Conservation (phyloP, 306 rosid species). For the Mimosa bimucronata region DNA sequence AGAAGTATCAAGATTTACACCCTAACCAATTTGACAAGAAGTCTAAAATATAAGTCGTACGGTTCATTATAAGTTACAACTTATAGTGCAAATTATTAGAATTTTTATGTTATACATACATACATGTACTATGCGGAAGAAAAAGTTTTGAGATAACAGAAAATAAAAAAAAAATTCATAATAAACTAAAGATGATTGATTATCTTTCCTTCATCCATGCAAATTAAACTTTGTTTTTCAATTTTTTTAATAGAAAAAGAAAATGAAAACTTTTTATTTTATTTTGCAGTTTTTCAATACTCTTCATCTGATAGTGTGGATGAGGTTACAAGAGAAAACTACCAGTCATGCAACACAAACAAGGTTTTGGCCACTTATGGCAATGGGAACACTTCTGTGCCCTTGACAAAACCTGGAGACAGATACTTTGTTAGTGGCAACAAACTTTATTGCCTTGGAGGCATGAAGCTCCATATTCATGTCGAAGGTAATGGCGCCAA, state of each 20-base stretch:
- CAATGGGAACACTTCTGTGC: conserved; percentile 73
- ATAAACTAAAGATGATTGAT: not conserved
- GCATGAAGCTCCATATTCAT: conserved; percentile 71
- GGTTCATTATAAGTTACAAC: too few species aligned
- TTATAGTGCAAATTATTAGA: too few species aligned
- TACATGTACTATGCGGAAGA: too few species aligned
- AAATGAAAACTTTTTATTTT: not conserved
- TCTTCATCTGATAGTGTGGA: conserved; percentile 64
- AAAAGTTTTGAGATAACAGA: too few species aligned
- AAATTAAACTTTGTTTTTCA: not conserved
- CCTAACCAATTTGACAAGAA: too few species aligned
- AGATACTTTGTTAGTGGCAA: conserved; percentile 72
- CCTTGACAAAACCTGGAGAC: conserved; percentile 66
- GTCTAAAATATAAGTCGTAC: too few species aligned
- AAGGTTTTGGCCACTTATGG: conserved; percentile 46
- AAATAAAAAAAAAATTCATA: too few species aligned
- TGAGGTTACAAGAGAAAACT: conserved; percentile 66
- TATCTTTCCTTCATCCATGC: not conserved
- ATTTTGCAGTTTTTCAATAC: conserved; percentile 66
- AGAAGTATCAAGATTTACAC: too few species aligned
- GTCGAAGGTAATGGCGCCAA: conserved; percentile 45
- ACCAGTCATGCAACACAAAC: conserved; percentile 68
- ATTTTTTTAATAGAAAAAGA: not conserved
- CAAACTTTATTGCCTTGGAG: conserved; percentile 79
- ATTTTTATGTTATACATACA: too few species aligned